Percentiles rank a stretch among this genome's conserved stretches.
phyloP scores from a whole-genome alignment of 1,284 basidiomycete species.

The Papiliotrema terrestris region DNA sequence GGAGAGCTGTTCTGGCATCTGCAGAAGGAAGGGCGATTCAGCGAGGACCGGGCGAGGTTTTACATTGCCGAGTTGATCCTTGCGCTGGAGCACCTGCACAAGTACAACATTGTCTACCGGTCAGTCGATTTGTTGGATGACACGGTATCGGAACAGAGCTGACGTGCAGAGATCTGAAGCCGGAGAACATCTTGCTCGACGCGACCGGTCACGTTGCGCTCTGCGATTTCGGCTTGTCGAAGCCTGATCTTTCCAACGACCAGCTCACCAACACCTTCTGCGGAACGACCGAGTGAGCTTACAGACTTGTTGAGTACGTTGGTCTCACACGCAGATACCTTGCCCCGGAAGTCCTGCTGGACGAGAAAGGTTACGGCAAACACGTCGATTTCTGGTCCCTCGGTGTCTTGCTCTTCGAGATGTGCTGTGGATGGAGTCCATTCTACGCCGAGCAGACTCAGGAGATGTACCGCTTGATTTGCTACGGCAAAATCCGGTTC shows the following conservation, averaged over 20 bases:
- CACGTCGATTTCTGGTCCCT: slow-evolving; percentile 99
- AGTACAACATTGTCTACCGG: slow-evolving; percentile 95
- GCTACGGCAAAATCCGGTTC: slow-evolving; percentile 93
- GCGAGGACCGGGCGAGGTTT: slow-evolving; percentile 87
- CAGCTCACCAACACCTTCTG: slow-evolving; percentile 98
- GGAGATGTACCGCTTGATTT: slow-evolving; percentile 99
- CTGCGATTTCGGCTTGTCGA: slow-evolving; percentile 95
- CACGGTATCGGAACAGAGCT: not conserved
- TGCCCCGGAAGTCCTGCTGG: slow-evolving; percentile 96
- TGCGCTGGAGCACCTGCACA: slow-evolving; percentile 92
- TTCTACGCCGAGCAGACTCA: slow-evolving; percentile 99
- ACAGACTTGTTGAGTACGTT: slow-evolving; percentile 4
- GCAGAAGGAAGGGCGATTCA: slow-evolving; percentile 89
- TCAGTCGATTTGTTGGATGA: slow-evolving; percentile 45
- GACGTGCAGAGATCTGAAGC: slow-evolving; percentile 74
- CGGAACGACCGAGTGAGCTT: slow-evolving; percentile 75
- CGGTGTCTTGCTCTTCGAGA: slow-evolving; percentile 87
- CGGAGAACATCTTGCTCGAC: slow-evolving; percentile 94
- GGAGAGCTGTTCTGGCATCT: slow-evolving; percentile 98
- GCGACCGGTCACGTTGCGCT: slow-evolving; percentile 95
- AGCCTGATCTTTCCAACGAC: slow-evolving; percentile 88
- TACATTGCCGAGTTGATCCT: slow-evolving; percentile 93
- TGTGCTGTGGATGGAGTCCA: slow-evolving; percentile 99
- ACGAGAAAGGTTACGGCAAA: slow-evolving; percentile 98
- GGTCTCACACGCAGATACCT: slow-evolving; percentile 62